Evolutionary conservation across 2,329 filamentous ascomycete genomes (phyloP).

Genomic region (Alternaria dauci): DNA sequence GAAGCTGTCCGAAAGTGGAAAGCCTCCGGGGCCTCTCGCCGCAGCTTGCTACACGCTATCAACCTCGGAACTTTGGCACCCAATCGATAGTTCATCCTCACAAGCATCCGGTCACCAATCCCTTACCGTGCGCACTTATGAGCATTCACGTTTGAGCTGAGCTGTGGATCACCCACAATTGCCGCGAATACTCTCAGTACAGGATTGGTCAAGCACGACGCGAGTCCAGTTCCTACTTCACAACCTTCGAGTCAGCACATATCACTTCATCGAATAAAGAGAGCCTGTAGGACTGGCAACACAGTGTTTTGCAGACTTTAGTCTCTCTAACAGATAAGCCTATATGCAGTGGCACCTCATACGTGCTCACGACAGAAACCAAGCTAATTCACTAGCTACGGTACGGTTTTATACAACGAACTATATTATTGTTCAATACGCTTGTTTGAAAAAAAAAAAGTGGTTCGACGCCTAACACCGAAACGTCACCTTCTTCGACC

Average conservation of each 20-base stretch:
- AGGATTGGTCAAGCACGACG: not conserved
- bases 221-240: too few relatives aligned
- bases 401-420: not conserved
- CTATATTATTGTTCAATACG: not conserved
- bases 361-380: not conserved
- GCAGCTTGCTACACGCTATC: conserved; percentile 1
- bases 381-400: not conserved
- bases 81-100: not conserved
- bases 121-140: not conserved
- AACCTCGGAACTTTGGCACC: not conserved
- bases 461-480: not conserved
- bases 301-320: too few relatives aligned
- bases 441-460: not conserved
- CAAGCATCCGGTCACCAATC: not conserved
- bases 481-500: conserved; percentile 6
- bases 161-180: not conserved
- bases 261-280: too few relatives aligned
- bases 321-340: not conserved
- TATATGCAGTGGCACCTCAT: not conserved
- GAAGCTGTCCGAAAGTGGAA: conserved; percentile 20
- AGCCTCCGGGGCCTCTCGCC: conserved; percentile 12
- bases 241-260: too few relatives aligned
- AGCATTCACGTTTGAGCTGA: not conserved
- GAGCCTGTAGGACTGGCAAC: too few relatives aligned
- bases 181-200: not conserved